phyloP scores from a whole-genome alignment of 495 filamentous ascomycete species.

The Aspergillus diversus region DNA sequence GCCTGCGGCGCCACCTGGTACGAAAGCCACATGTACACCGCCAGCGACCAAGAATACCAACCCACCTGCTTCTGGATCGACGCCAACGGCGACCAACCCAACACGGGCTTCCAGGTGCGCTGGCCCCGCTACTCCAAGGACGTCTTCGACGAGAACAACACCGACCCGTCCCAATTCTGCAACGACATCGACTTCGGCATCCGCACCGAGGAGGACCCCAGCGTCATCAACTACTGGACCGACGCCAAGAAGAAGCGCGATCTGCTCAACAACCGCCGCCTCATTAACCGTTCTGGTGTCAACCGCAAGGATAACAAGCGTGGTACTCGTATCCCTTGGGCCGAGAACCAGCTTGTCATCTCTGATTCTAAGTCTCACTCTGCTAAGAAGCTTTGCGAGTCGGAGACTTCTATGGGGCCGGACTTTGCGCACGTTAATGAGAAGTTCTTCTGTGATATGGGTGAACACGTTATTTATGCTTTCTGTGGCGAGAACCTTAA shows the following conservation, averaged over 20 bases:
- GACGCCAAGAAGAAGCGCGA: neutral
- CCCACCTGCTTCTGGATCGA: constrained; percentile 24
- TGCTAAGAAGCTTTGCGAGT: constrained; percentile 6
- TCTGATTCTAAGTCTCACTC: constrained; percentile 13
- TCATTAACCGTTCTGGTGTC: neutral
- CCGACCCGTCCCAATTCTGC: constrained; percentile 7
- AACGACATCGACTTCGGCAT: constrained; percentile 23
- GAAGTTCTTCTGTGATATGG: constrained; percentile 19
- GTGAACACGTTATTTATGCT: neutral
- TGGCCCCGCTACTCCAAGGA: constrained; percentile 9
- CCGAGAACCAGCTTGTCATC: constrained; percentile 10
- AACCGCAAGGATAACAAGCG: neutral
- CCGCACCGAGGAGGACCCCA: constrained; percentile 16
- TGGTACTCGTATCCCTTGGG: constrained; percentile 2
- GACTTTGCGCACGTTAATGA: constrained; percentile 19
- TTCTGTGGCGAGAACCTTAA: too few species aligned
- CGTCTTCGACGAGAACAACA: constrained; percentile 15
- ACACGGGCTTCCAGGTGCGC: constrained; percentile 21
- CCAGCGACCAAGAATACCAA: constrained; percentile 17
- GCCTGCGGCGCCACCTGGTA: constrained; percentile 21
- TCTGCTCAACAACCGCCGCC: constrained; percentile 2
- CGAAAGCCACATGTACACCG: constrained; percentile 21
- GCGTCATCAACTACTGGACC: constrained; percentile 12
- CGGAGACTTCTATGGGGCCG: constrained; percentile 19
- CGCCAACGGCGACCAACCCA: constrained; percentile 18